These are phyloP conservation scores for Globisporangium rhizosaccharum DNA, from an alignment of 352 stramenopile species.

Conservation along the genomic window DNA sequence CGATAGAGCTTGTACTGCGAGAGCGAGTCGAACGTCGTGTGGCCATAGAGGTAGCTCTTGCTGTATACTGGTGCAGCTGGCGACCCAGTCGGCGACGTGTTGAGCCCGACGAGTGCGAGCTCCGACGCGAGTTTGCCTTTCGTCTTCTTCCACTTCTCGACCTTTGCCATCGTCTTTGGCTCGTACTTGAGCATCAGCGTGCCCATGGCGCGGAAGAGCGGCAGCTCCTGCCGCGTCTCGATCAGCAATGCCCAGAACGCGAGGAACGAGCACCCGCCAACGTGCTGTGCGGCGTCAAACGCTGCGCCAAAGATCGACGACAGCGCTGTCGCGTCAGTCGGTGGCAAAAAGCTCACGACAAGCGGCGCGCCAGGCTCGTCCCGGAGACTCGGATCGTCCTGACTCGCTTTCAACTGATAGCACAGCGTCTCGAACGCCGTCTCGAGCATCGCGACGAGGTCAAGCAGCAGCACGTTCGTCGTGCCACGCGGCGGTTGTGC, in stretches of 20 bases:
- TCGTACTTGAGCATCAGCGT: constrained; percentile 71
- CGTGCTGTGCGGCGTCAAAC: constrained; percentile 56
- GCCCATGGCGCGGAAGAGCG: constrained; percentile 60
- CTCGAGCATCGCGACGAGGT: constrained; percentile 33
- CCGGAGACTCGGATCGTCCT: constrained; percentile 22
- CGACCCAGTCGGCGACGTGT: constrained; percentile 13
- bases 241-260: constrained; percentile 63
- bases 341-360: constrained; percentile 68
- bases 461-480: constrained; percentile 22
- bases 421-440: constrained; percentile 33
- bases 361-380: constrained; percentile 27
- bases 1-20: constrained; percentile 64
- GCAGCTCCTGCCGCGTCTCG: constrained; percentile 73
- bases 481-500: not conserved
- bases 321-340: constrained; percentile 32
- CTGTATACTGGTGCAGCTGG: constrained; percentile 16
- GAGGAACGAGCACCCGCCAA: constrained; percentile 57
- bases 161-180: constrained; percentile 69
- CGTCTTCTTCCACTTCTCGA: constrained; percentile 72
- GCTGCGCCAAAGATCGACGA: constrained; percentile 63
- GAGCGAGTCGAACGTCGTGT: constrained; percentile 54
- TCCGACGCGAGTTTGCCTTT: constrained; percentile 48
- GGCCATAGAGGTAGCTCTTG: constrained; percentile 25
- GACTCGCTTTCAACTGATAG: constrained; percentile 21
- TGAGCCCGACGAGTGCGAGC: constrained; percentile 28